phyloP scores from a whole-genome alignment of 2,329 filamentous ascomycete species.

The Davidsoniella virescens region DNA sequence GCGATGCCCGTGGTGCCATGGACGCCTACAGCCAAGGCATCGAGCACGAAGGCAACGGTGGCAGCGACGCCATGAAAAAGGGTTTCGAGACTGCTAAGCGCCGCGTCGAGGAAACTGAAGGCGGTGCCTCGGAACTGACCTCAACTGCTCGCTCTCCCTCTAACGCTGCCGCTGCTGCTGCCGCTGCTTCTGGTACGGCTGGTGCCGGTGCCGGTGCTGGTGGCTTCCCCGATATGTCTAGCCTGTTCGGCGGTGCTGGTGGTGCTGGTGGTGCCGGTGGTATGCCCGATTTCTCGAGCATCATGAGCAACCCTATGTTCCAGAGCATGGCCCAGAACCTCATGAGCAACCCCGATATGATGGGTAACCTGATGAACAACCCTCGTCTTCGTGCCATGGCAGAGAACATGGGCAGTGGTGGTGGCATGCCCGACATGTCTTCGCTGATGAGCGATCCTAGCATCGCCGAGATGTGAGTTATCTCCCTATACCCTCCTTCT shows the following conservation, averaged over 20 bases:
- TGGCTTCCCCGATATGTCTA: constrained; percentile 58
- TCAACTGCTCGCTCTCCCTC: background rate
- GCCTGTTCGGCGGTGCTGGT: constrained; percentile 52
- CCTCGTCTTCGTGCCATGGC: constrained; percentile 79
- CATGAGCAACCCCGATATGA: constrained; percentile 90
- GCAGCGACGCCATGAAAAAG: constrained; percentile 94
- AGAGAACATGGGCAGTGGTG: constrained; percentile 54
- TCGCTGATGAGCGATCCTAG: constrained; percentile 81
- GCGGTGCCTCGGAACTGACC: constrained; percentile 26
- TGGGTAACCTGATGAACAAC: constrained; percentile 89
- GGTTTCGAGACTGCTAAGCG: constrained; percentile 87
- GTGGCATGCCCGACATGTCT: constrained; percentile 73
- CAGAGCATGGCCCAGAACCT: constrained; percentile 90
- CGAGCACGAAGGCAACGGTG: constrained; percentile 82
- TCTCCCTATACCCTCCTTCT: background rate
- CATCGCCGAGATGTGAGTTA: constrained; percentile 79
- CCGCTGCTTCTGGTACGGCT: constrained; percentile 20
- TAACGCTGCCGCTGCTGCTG: constrained; percentile 19
- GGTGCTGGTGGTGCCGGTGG: constrained; percentile 50
- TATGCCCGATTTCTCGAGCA: constrained; percentile 71
- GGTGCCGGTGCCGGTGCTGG: constrained; percentile 22
- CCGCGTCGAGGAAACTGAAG: constrained; percentile 65
- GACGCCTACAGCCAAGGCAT: constrained; percentile 90
- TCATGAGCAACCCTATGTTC: constrained; percentile 99
- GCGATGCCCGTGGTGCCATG: constrained; percentile 80